Percentiles rank a stretch among this genome's conserved stretches.
phyloP scores from a whole-genome alignment of 768 basidiomycete species.

The Podaxis sp. region DNA sequence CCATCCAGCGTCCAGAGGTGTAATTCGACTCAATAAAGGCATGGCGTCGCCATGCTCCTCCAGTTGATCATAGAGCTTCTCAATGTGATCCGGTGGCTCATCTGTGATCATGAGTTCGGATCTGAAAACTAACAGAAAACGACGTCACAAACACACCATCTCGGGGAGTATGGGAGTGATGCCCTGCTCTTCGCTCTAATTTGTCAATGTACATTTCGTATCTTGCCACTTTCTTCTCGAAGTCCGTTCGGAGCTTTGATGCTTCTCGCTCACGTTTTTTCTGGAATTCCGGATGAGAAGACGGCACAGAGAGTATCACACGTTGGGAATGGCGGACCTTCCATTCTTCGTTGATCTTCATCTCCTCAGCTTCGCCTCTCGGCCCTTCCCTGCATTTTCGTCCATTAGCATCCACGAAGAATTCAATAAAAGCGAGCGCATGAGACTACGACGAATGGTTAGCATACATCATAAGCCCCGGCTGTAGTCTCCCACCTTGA shows the following conservation, averaged over 20 bases:
- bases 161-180: slow-evolving; percentile 32
- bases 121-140: neutral
- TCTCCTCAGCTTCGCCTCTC: slow-evolving; percentile 68
- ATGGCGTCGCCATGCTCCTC: slow-evolving; percentile 50
- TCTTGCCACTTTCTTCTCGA: slow-evolving; percentile 49
- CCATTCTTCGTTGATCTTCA: slow-evolving; percentile 58
- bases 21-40: slow-evolving; percentile 36
- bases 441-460: slow-evolving; percentile 40
- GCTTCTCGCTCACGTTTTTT: slow-evolving; percentile 54
- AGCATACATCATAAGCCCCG: neutral
- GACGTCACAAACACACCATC: slow-evolving; percentile 31
- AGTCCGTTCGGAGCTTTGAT: slow-evolving; percentile 49
- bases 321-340: slow-evolving; percentile 39
- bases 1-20: slow-evolving; percentile 53
- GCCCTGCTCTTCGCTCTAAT: slow-evolving; percentile 53
- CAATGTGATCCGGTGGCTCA: slow-evolving; percentile 43
- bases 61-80: slow-evolving; percentile 58
- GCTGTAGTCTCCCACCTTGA: slow-evolving; percentile 40
- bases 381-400: slow-evolving; percentile 53
- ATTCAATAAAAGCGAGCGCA: slow-evolving; percentile 80
- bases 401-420: slow-evolving; percentile 44
- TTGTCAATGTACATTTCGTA: slow-evolving; percentile 63
- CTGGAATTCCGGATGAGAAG: slow-evolving; percentile 27
- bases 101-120: slow-evolving; percentile 20
- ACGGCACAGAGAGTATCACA: neutral